Evolutionary conservation across 176 grass and related monocot genomes (phyloP), one percentile per base, ranked within the genome.

Genomic region (Eremochloa ophiuroides): DNA sequence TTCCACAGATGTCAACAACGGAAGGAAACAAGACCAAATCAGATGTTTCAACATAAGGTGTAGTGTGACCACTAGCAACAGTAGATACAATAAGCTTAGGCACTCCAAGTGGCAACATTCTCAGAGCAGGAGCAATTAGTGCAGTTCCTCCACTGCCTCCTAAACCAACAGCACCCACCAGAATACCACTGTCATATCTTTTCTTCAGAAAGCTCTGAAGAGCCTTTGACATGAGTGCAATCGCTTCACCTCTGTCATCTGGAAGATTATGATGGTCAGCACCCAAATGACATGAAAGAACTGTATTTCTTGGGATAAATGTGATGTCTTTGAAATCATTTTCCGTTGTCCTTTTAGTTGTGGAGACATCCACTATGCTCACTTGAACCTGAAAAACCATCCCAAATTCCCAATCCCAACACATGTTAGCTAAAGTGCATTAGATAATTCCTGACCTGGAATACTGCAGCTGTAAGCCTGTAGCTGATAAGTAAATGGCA

Each of bases 1-100:
- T 86, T 75, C 95, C 90, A 12, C 92, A 94, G 56, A 98, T 88
- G 82, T 98, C 95, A 59, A 94, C 90, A 82, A 98, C 86, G 8
- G 95, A 94, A 41, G 95, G 92, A 87, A 98, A 93, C 28, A 98
- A 77, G 58, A 87, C 72, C 72, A 98, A 85, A 75, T 98, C 92
- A 15, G 95, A 94, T 29, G 95, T 98, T 76, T 84, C 84, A 73
- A 94, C 69, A 72, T 98, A 98, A 12, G 90, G 75, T 55, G 91
- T 81, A 6, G 92, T 98, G 55, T 94, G 84, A 50, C 92, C 95
- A 76, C 95, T 98, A 50, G 95, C 88, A 42, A 94, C 84, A 1
- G 95, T 94, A 31, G 92, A 98, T 66, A 98, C 88, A 79, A 98
- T 94, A 71, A 98, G 71, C 70, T 94, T 98, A 80, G 95, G 95